Percentiles rank a stretch among this genome's conserved stretches.
These are phyloP conservation scores for Musa troglodytarum DNA, from an alignment of 176 grass and related monocot genomes.

Conservation along the genomic window DNA sequence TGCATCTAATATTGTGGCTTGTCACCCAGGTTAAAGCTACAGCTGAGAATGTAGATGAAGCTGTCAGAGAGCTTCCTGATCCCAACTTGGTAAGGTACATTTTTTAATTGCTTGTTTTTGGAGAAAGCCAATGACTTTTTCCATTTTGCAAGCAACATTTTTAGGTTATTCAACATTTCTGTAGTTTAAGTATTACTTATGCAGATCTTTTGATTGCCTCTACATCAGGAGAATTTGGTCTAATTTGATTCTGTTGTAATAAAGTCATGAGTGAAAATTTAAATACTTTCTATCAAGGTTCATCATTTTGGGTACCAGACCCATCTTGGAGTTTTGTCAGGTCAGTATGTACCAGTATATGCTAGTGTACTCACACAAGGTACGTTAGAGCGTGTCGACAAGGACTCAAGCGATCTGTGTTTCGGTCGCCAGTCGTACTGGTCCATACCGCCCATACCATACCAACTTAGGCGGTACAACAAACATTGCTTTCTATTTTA, in stretches of 20 bases:
- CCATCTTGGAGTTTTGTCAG: too few species aligned
- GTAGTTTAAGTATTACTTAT: background rate
- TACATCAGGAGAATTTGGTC: background rate
- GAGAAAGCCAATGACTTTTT: background rate
- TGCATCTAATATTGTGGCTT: slow-evolving; percentile 19
- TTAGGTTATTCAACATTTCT: background rate
- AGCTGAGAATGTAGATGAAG: slow-evolving; percentile 94
- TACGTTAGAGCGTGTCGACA: too few species aligned
- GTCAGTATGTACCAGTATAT: too few species aligned
- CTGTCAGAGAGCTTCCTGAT: slow-evolving; percentile 97
- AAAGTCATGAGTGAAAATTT: background rate
- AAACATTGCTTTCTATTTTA: too few species aligned
- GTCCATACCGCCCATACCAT: too few species aligned
- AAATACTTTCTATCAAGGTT: too few species aligned
- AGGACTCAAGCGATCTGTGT: too few species aligned
- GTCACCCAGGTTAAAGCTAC: slow-evolving; percentile 87
- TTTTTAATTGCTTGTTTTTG: slow-evolving; percentile 32
- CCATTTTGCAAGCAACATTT: background rate
- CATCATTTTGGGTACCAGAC: too few species aligned
- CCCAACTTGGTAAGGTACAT: slow-evolving; percentile 97
- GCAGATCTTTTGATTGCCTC: background rate
- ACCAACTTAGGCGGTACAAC: too few species aligned
- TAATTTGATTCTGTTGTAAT: background rate
- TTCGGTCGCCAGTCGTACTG: too few species aligned
- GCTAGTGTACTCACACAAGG: too few species aligned